Percentiles rank a stretch among this genome's conserved stretches.
These are phyloP conservation scores for Mycena belliarum DNA, from an alignment of 768 basidiomycete species.

Conservation along the genomic window DNA sequence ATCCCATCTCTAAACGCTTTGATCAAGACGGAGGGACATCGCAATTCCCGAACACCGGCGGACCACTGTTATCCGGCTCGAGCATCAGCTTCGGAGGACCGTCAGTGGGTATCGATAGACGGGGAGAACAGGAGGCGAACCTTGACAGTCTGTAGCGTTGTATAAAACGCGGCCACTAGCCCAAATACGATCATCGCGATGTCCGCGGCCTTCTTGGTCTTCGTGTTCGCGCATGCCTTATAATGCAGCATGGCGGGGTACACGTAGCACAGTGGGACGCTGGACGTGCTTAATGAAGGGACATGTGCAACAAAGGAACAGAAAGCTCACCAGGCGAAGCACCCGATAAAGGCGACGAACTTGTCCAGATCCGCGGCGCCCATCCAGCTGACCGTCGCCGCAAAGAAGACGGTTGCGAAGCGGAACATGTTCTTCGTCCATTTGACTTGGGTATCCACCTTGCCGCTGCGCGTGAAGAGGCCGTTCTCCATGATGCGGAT, in stretches of 20 bases:
- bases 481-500: conserved; percentile 97
- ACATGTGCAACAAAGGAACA: neutral
- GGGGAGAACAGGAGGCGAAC: conserved; percentile 37
- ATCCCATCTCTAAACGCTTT: neutral
- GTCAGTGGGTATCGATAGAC: conserved; percentile 3
- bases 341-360: conserved; percentile 91
- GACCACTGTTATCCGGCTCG: conserved; percentile 42
- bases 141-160: conserved; percentile 75
- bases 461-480: conserved; percentile 86
- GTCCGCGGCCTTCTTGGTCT: conserved; percentile 65
- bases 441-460: conserved; percentile 77
- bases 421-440: conserved; percentile 96
- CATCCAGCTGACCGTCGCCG: conserved; percentile 78
- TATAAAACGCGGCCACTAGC: conserved; percentile 68
- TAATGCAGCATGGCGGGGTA: conserved; percentile 95
- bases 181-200: conserved; percentile 79
- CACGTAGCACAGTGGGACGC: conserved; percentile 90
- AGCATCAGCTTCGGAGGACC: conserved; percentile 55
- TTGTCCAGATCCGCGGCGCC: conserved; percentile 93
- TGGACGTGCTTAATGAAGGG: conserved; percentile 31
- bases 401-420: conserved; percentile 72
- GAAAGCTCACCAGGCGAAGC: conserved; percentile 85
- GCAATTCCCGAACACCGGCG: conserved; percentile 38
- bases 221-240: conserved; percentile 78
- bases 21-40: conserved; percentile 6